phyloP scores from a whole-genome alignment of 2,329 filamentous ascomycete genomes.

The Acephala macrosclerotiorum region DNA sequence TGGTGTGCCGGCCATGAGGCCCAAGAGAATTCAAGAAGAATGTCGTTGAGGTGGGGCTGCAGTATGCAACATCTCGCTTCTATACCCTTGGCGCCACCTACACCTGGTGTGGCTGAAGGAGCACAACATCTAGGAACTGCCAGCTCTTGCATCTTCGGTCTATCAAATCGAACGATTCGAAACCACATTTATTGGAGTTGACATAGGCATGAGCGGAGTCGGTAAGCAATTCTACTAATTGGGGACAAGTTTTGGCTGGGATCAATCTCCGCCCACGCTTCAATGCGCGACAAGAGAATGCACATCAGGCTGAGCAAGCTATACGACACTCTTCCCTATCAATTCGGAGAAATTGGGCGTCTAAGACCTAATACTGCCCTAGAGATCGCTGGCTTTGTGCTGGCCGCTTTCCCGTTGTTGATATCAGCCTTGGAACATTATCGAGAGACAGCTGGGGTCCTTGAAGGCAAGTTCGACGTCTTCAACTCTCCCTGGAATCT shows the following conservation, averaged over 20 bases:
- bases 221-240: slow-evolving; percentile 5
- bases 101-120: slow-evolving; percentile 9
- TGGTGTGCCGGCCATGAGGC: not conserved
- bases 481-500: not conserved
- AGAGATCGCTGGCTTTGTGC: slow-evolving; percentile 30
- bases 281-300: not conserved
- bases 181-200: not conserved
- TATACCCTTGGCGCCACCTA: not conserved
- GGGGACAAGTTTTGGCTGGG: not conserved
- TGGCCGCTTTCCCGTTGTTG: slow-evolving; percentile 29
- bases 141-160: not conserved
- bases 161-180: not conserved
- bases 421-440: slow-evolving; percentile 33
- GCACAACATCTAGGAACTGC: not conserved
- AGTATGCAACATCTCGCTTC: not conserved
- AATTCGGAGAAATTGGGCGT: not conserved
- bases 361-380: not conserved
- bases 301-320: not conserved
- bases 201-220: slow-evolving; percentile 17
- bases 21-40: slow-evolving; percentile 7
- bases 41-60: slow-evolving; percentile 8
- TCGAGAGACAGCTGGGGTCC: slow-evolving; percentile 19
- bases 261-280: too few species aligned
- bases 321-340: not conserved
- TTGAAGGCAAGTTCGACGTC: slow-evolving; percentile 12